A percentile compares a stretch with the other conserved stretches of the same genome.
phyloP scores from a whole-genome alignment of 768 basidiomycete genomes.

The Podaxis sp. region DNA sequence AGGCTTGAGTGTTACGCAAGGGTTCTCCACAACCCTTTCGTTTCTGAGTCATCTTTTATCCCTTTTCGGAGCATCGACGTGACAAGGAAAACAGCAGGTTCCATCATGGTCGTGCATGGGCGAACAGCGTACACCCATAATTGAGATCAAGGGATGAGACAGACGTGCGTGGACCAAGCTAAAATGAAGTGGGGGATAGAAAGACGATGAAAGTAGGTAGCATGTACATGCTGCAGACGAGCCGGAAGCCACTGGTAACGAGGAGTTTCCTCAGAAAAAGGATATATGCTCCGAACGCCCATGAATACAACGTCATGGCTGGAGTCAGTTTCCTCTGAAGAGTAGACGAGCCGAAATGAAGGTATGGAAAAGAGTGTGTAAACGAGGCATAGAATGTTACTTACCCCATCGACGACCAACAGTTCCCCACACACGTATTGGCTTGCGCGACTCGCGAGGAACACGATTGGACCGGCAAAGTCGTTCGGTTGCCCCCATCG shows the following conservation, averaged over 20 bases:
- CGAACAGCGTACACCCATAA: neutral
- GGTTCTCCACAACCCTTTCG: neutral
- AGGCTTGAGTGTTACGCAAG: neutral
- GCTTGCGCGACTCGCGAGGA: constrained; percentile 66
- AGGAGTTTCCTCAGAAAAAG: neutral
- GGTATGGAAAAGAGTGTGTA: neutral
- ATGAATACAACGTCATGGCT: neutral
- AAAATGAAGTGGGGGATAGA: neutral
- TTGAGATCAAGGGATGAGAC: neutral
- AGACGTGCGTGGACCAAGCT: neutral
- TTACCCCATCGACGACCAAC: constrained; percentile 68
- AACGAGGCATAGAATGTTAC: constrained; percentile 21
- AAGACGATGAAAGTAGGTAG: neutral
- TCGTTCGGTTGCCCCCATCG: constrained; percentile 73
- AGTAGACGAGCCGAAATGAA: constrained; percentile 19
- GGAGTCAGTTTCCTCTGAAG: neutral
- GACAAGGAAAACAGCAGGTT: neutral
- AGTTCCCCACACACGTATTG: constrained; percentile 75
- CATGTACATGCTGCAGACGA: neutral
- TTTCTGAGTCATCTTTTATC: neutral
- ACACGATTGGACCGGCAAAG: constrained; percentile 73
- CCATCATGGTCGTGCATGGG: neutral
- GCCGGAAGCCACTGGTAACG: neutral
- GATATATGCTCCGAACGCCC: neutral
- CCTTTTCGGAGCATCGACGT: neutral